Evolutionary conservation across 163 green algal genomes (phyloP).

Genomic region (Chloroidium sp.): DNA sequence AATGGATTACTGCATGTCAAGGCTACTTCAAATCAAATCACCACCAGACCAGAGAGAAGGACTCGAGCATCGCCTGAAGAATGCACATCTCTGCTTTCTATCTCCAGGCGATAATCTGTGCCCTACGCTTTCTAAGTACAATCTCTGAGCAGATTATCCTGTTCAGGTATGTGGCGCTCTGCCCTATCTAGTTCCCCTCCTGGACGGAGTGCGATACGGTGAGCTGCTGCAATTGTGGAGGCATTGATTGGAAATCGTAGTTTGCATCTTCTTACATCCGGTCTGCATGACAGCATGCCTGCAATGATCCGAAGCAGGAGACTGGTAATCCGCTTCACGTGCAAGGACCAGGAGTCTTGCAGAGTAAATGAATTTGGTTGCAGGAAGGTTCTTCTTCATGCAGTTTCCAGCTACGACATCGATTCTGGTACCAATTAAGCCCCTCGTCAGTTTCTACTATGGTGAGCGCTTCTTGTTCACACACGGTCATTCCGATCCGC

Average conservation of each 20-base stretch:
- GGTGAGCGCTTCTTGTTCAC: conserved; percentile 34
- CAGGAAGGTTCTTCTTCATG: conserved; percentile 58
- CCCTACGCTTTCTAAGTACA: too few species aligned
- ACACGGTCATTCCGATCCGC: not conserved
- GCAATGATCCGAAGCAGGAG: not conserved
- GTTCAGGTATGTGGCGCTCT: conserved; percentile 8
- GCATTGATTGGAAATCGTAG: not conserved
- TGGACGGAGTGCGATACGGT: conserved; percentile 62
- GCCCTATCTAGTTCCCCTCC: conserved; percentile 58
- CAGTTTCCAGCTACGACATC: conserved; percentile 52
- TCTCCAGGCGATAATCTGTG: too few species aligned
- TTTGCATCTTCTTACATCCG: not conserved
- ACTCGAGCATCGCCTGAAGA: too few species aligned
- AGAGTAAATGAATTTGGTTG: not conserved
- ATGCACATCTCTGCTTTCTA: too few species aligned
- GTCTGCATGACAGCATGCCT: not conserved
- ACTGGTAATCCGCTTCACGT: not conserved
- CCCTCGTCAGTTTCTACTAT: conserved; percentile 56
- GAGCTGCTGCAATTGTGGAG: not conserved
- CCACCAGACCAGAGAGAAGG: too few species aligned
- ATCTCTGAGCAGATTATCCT: too few species aligned
- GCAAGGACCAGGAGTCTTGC: not conserved
- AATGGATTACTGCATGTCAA: too few species aligned
- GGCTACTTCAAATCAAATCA: too few species aligned
- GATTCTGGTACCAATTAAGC: conserved; percentile 51